phyloP scores from a whole-genome alignment of 2,329 filamentous ascomycete genomes.

The Neoscytalidium dimidiatum region DNA sequence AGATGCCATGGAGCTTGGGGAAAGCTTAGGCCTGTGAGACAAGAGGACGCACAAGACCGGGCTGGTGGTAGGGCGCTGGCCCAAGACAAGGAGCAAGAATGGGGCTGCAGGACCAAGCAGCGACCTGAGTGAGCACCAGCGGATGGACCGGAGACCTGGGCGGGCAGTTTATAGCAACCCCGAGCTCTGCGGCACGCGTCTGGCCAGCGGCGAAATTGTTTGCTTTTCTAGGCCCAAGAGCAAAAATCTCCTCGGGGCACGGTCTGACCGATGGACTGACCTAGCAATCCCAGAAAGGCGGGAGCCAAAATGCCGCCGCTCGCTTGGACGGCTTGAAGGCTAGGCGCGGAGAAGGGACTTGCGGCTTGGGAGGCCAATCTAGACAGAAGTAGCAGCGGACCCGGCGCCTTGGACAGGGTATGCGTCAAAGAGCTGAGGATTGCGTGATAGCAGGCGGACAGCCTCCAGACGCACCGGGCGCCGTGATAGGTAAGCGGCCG shows the following conservation, averaged over 20 bases:
- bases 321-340: slow-evolving; percentile 6
- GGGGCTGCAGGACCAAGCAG: slow-evolving; percentile 5
- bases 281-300: neutral
- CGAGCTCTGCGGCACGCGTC: neutral
- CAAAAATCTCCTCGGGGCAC: neutral
- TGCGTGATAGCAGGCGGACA: slow-evolving; percentile 8
- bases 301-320: slow-evolving; percentile 2
- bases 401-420: neutral
- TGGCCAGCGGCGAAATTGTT: neutral
- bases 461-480: neutral
- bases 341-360: neutral
- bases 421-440: slow-evolving; percentile 12
- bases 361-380: neutral
- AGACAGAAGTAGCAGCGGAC: slow-evolving; percentile 1
- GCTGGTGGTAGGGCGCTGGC: neutral
- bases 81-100: slow-evolving; percentile 6
- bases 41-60: slow-evolving; percentile 1
- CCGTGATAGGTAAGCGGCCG: slow-evolving; percentile 9
- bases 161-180: slow-evolving; percentile 7
- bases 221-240: slow-evolving; percentile 7
- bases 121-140: slow-evolving; percentile 3
- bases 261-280: neutral
- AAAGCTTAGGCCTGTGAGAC: slow-evolving; percentile 7
- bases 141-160: slow-evolving; percentile 1
- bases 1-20: slow-evolving; percentile 23